These are phyloP conservation scores for Verbascum thapsus DNA, from an alignment of 257 asterid genomes.

Conservation along the genomic window DNA sequence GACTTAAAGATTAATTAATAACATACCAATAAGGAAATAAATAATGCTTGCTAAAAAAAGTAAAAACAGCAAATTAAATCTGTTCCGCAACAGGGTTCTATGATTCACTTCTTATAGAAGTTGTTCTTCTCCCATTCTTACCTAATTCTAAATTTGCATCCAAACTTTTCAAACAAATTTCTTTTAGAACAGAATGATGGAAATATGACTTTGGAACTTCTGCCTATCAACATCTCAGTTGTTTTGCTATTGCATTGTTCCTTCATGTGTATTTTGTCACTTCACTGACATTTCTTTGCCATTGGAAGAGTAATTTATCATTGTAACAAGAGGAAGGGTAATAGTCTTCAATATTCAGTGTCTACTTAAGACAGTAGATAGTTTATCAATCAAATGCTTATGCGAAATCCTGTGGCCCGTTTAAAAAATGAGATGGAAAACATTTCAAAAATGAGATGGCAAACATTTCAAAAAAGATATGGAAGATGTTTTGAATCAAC, in stretches of 20 bases:
- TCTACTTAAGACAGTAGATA: not conserved
- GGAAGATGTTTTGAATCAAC: not conserved
- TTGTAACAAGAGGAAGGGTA: not conserved
- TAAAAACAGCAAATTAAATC: no score
- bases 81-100: no score
- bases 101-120: conserved; percentile 2
- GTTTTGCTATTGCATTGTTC: not conserved
- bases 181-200: not conserved
- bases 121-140: not conserved
- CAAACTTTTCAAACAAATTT: not conserved
- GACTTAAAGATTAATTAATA: no score
- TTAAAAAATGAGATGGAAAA: no score
- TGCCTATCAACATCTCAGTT: not conserved
- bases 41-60: no score
- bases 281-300: not conserved
- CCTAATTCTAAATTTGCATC: conserved; percentile 10
- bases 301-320: conserved; percentile 7
- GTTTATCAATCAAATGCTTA: not conserved
- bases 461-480: not conserved
- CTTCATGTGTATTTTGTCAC: not conserved
- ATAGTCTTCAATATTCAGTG: no score
- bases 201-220: not conserved
- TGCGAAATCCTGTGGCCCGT: not conserved
- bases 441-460: no score
- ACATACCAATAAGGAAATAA: no score